Evolutionary conservation across 805 yeast genomes (phyloP).

Genomic region (Pichia scutulata): DNA sequence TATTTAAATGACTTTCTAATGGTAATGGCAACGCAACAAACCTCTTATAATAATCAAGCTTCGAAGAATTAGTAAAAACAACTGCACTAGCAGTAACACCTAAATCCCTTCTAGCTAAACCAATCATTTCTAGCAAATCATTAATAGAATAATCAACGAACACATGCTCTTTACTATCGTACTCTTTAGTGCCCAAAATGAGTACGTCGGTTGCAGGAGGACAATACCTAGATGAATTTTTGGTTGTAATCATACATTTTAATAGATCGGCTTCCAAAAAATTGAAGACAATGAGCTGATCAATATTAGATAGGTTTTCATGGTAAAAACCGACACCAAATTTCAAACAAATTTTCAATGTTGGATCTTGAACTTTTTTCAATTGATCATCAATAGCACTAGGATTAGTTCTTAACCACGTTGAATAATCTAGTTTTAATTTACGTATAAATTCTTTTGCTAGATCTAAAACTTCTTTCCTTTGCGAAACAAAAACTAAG

Average conservation of each 20-base stretch:
- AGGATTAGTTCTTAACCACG: conserved; percentile 34
- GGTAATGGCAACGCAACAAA: conserved; percentile 74
- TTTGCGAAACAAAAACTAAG: conserved; percentile 50
- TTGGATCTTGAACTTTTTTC: conserved; percentile 38
- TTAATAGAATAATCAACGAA: conserved; percentile 60
- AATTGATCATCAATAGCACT: conserved; percentile 35
- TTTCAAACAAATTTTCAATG: conserved; percentile 35
- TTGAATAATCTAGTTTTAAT: conserved; percentile 27
- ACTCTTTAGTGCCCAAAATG: conserved; percentile 62
- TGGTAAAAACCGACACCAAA: conserved; percentile 63
- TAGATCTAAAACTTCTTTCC: conserved; percentile 48
- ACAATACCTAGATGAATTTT: conserved; percentile 42
- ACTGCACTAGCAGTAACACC: conserved; percentile 36
- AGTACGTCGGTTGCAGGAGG: conserved; percentile 52
- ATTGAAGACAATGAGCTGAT: conserved; percentile 46
- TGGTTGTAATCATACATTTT: conserved; percentile 51
- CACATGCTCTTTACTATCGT: conserved; percentile 68
- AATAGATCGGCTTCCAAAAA: conserved; percentile 45
- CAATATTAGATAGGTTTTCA: conserved; percentile 47
- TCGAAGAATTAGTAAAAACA: conserved; percentile 50
- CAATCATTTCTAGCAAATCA: conserved; percentile 60
- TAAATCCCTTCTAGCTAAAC: conserved; percentile 28
- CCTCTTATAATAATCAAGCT: conserved; percentile 56
- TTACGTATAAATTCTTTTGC: conserved; percentile 35
- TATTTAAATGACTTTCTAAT: conserved; percentile 66